Percentiles rank a stretch among this genome's conserved stretches.
Conservation (phyloP, 1,284 basidiomycete species). For the Malassezia obtusa region DNA sequence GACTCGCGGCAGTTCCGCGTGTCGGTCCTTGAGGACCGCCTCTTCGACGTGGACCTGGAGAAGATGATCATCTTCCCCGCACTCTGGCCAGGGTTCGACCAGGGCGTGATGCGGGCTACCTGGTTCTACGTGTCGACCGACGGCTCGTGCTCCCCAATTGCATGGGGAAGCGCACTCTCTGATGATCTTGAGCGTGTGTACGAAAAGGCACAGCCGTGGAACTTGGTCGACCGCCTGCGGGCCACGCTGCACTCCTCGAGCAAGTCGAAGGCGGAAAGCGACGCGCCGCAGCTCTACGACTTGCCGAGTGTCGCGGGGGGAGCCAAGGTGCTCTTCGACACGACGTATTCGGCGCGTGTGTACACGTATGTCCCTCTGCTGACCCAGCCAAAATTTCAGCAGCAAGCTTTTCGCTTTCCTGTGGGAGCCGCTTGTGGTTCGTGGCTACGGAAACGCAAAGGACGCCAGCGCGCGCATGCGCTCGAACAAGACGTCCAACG, state of each 20-base stretch:
- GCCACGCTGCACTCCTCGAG: slow-evolving; percentile 4
- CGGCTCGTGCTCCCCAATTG: slow-evolving; percentile 35
- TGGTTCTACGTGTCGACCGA: slow-evolving; percentile 49
- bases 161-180: slow-evolving; percentile 38
- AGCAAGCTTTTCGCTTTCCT: slow-evolving; percentile 32
- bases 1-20: slow-evolving; percentile 24
- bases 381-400: slow-evolving; percentile 20
- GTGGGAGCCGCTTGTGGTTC: slow-evolving; percentile 33
- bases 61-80: slow-evolving; percentile 46
- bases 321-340: slow-evolving; percentile 40
- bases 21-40: slow-evolving; percentile 40
- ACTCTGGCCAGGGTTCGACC: slow-evolving; percentile 48
- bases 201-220: slow-evolving; percentile 44
- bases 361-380: slow-evolving; percentile 21
- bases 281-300: slow-evolving; percentile 21
- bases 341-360: slow-evolving; percentile 44
- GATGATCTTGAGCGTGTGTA: slow-evolving; percentile 47
- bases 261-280: slow-evolving; percentile 23
- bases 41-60: slow-evolving; percentile 43
- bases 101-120: slow-evolving; percentile 42
- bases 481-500: background rate
- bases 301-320: slow-evolving; percentile 36
- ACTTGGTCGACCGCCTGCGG: slow-evolving; percentile 12
- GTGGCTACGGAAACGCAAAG: slow-evolving; percentile 36
- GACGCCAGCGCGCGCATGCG: slow-evolving; percentile 5